Evolutionary conservation across 805 yeast species (phyloP).

Genomic region (Zygosaccharomyces gambellarensis): DNA sequence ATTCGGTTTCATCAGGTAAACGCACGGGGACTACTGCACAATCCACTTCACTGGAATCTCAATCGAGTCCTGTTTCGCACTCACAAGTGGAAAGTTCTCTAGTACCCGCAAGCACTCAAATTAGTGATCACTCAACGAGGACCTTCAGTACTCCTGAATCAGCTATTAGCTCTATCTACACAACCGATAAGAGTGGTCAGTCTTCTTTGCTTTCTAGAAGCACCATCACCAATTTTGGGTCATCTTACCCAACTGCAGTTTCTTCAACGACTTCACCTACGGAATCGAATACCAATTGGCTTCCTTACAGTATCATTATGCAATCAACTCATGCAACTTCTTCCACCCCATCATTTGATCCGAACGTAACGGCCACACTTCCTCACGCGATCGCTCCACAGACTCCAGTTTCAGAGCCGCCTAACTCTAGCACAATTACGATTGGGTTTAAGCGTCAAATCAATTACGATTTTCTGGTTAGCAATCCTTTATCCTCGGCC

Average conservation of each 20-base stretch:
- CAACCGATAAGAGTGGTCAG: background rate
- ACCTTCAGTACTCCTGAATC: background rate
- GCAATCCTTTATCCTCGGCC: conserved; percentile 75
- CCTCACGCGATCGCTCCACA: conserved; percentile 36
- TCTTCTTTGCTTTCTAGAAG: conserved; percentile 17
- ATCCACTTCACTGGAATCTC: background rate
- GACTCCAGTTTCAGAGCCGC: conserved; percentile 34
- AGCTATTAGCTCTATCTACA: background rate
- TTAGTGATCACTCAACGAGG: background rate
- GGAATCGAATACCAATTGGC: conserved; percentile 20
- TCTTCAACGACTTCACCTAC: conserved; percentile 18
- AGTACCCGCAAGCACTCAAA: background rate
- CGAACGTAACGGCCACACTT: conserved; percentile 35
- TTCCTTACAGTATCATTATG: conserved; percentile 16
- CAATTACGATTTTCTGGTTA: conserved; percentile 81
- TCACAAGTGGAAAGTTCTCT: background rate
- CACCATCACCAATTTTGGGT: conserved; percentile 11
- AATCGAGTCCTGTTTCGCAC: background rate
- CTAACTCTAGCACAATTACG: conserved; percentile 17
- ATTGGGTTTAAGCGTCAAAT: conserved; percentile 56
- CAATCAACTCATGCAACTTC: conserved; percentile 30
- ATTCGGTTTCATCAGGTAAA: background rate
- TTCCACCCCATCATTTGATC: conserved; percentile 39
- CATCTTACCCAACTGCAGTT: background rate
- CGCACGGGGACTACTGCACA: background rate